Base-by-base conservation (phyloP, 1,139 yeast genomes). In the Pichiaceae sp. region DNA sequence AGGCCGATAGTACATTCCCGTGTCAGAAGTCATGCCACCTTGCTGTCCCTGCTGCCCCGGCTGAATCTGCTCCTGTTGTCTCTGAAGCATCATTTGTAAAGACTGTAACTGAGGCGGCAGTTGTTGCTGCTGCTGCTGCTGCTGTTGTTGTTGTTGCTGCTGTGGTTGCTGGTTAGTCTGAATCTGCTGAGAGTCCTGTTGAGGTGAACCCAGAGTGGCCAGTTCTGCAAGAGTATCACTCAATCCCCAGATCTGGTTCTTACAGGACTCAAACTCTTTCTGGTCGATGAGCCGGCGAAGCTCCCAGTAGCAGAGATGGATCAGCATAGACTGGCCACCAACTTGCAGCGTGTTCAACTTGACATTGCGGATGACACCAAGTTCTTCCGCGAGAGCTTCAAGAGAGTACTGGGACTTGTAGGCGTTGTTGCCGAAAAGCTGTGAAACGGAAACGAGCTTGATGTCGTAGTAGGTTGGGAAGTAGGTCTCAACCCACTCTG, bases 391-490 rank as follows among this genome's bases (percentile, higher is more conserved):
- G 32, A 72, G 52, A 47, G 59, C 56, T 53, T 70, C 60, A 48
- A 64, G 49, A 4, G 56, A 45, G 33, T 53, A 37, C 34, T 55
- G 46, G 38, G 50, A 43, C 35, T 47, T 46, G 33, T 40, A 45
- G 16, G 38, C 36, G 8, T 46, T 34, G 47, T 40, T 51, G 41
- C 38, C 54, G 20, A 42, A 41, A 12, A 47, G 19, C 54, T 44
- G 56, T 45, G 42, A 57, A 31, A 75, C 57, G 37, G 93, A 81
- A 35, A 91, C 69, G 44, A 77, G 72, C 57, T 91, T 91, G 53
- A 91, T 73, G 56, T 91, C 98, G 59, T 75, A 87, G 37, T 84
- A 75, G 41, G 73, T 77, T 17, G 96, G 96, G 65, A 91, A 85
- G 55, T 74, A 86, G 41, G 75, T 68, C 33, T 69, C 62, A 37